phyloP scores from a whole-genome alignment of 768 basidiomycete genomes.

The Boletus subparvulus region DNA sequence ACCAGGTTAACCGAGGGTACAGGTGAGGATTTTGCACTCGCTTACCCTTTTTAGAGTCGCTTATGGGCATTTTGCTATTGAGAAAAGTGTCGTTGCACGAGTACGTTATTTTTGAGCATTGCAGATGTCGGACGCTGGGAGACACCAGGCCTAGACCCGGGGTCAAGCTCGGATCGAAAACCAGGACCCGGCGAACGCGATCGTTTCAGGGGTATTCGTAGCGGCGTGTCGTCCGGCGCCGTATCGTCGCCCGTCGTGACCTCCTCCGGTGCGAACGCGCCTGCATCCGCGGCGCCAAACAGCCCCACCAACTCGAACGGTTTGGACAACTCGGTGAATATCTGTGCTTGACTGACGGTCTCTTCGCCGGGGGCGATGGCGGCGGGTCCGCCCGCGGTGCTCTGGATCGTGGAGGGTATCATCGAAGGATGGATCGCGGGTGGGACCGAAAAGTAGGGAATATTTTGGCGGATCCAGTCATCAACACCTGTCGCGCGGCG shows the following conservation, averaged over 20 bases:
- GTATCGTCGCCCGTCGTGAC: constrained; percentile 47
- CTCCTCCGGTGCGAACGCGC: constrained; percentile 54
- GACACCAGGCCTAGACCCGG: no score
- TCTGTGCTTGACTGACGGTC: constrained; percentile 77
- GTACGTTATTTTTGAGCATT: no score
- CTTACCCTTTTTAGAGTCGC: no score
- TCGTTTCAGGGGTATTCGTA: constrained; percentile 32
- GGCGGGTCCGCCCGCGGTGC: constrained; percentile 36
- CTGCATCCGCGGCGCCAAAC: constrained; percentile 77
- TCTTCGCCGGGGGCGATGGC: constrained; percentile 70
- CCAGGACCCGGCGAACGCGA: constrained; percentile 12
- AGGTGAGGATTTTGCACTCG: no score
- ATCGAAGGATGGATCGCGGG: constrained; percentile 77
- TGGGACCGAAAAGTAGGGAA: constrained; percentile 82
- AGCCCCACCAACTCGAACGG: constrained; percentile 83
- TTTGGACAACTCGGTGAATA: constrained; percentile 65
- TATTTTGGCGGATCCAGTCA: constrained; percentile 96
- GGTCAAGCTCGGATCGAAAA: background rate
- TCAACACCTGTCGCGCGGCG: constrained; percentile 77
- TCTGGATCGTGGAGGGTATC: constrained; percentile 48
- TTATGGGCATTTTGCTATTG: no score
- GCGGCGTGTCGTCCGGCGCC: constrained; percentile 39
- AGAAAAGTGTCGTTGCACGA: no score
- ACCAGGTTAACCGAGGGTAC: no score
- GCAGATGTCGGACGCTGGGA: no score